Base-by-base conservation (phyloP, 257 asterid species). In the Nicotiana tabacum region DNA sequence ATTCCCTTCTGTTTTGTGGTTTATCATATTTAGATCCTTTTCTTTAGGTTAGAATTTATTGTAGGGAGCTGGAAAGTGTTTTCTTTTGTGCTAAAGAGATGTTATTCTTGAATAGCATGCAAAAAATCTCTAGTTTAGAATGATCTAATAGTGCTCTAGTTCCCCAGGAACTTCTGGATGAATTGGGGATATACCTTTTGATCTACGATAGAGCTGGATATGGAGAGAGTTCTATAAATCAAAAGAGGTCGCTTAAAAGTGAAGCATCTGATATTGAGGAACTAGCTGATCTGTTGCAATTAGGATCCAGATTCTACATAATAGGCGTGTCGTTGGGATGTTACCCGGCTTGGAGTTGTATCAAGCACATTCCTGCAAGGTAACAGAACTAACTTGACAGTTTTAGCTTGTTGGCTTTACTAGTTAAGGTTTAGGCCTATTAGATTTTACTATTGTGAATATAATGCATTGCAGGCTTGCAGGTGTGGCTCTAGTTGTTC, bases 171-270 rank as follows among this genome's bases (percentile, higher is more conserved):
- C 76, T 94, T 18, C 83, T 96, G 85, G 93, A 92, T 83, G 90
- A 88, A 83, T 84, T 93, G 85, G 88, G 90, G 81, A 85, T 96
- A 83, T 91, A 91, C 84, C 72, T 96, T 66, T 77, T 94, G 81
- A 80, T 90, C 64, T 94, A 85, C 53, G 98, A 96, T 81, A 92
- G 98, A 83, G 97, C 99, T 6, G 99, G 99, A 66, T 96, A 96
- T 87, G 98, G 99, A 4, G 97, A 96, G 64, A 96, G 99, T 77
- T 97, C 93, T 86, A 97, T 96, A 55, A 92, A 95, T 84, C 93
- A 96, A 32, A 90, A 87, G 77, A 88, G 97, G 37, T 89, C 98
- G 2, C 74, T 94, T 29, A 94, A 91, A 83, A 96, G 93, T 65
- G 97, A 93, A 82, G 94, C 98, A 11, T 90, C 91, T 27, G 99